Conservation (phyloP, 1,284 basidiomycete species). For the Phenoliferia sp. region DNA sequence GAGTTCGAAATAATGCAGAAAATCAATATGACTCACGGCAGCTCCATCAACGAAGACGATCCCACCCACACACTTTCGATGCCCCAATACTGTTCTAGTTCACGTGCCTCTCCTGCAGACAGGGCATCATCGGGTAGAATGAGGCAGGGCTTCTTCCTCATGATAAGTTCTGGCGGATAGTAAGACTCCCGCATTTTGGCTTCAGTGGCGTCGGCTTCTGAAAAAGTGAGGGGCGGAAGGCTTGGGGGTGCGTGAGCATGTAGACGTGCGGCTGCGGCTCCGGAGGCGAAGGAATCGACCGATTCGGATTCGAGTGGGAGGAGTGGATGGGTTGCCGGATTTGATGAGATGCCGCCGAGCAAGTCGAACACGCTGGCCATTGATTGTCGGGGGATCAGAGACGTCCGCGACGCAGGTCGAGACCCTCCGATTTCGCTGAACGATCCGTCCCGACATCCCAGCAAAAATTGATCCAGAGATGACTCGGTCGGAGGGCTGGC, state of each 20-base stretch:
- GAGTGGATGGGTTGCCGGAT: neutral
- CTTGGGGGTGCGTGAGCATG: neutral
- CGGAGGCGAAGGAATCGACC: neutral
- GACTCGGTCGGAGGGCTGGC: neutral
- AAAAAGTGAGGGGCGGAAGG: neutral
- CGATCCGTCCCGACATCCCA: neutral
- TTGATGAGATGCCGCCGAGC: neutral
- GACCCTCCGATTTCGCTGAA: neutral
- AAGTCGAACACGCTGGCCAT: conserved; percentile 2
- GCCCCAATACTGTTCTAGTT: conserved; percentile 1
- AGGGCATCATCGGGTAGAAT: neutral
- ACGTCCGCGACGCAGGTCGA: neutral
- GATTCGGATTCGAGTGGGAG: neutral
- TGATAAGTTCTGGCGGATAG: neutral
- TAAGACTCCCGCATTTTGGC: neutral
- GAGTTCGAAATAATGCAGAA: too few species aligned
- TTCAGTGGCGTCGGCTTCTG: neutral
- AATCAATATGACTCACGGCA: neutral
- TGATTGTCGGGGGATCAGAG: neutral
- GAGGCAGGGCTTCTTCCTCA: neutral
- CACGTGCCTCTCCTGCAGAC: neutral
- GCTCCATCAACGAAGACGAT: neutral
- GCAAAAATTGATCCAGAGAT: neutral
- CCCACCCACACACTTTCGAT: neutral
- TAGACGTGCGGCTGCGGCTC: neutral